Evolutionary conservation across 345 rosid genomes (phyloP).

Genomic region (sweet orange (Citrus sinensis)): DNA sequence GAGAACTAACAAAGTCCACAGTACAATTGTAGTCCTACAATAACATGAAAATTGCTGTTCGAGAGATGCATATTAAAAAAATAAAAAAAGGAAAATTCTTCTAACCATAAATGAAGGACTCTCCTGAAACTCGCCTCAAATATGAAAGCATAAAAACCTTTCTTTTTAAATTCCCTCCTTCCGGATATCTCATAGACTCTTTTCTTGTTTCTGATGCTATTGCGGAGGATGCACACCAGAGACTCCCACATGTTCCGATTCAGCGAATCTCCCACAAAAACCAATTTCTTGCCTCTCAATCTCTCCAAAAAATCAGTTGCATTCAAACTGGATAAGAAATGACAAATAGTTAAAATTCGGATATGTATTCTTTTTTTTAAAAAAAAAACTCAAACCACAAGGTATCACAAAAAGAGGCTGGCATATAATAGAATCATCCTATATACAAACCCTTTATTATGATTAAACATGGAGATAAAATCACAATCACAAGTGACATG

Average conservation of each 20-base stretch:
- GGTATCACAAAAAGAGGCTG: background rate
- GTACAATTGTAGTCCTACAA: constrained; percentile 81
- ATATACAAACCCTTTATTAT: background rate
- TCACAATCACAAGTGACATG: background rate
- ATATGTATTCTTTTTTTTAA: background rate
- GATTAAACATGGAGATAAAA: background rate
- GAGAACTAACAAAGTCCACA: constrained; percentile 74
- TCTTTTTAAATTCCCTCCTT: constrained; percentile 70
- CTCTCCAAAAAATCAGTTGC: constrained; percentile 81
- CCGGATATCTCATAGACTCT: constrained; percentile 75
- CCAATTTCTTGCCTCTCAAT: constrained; percentile 73
- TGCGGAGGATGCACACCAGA: constrained; percentile 75
- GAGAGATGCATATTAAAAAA: background rate
- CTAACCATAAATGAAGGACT: background rate
- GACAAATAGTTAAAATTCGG: background rate
- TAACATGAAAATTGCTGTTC: constrained; percentile 6
- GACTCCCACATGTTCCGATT: constrained; percentile 97
- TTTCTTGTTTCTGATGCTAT: constrained; percentile 57
- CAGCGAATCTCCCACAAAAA: constrained; percentile 85
- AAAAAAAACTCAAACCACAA: background rate
- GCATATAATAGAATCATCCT: background rate
- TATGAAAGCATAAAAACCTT: constrained; percentile 75
- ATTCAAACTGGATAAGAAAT: constrained; percentile 48
- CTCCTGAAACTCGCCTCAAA: constrained; percentile 57
- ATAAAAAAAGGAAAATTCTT: background rate